A percentile compares a stretch with the other conserved stretches of the same genome.
phyloP scores from a whole-genome alignment of 2,329 filamentous ascomycete genomes.

The Pezizomycotina sp. region DNA sequence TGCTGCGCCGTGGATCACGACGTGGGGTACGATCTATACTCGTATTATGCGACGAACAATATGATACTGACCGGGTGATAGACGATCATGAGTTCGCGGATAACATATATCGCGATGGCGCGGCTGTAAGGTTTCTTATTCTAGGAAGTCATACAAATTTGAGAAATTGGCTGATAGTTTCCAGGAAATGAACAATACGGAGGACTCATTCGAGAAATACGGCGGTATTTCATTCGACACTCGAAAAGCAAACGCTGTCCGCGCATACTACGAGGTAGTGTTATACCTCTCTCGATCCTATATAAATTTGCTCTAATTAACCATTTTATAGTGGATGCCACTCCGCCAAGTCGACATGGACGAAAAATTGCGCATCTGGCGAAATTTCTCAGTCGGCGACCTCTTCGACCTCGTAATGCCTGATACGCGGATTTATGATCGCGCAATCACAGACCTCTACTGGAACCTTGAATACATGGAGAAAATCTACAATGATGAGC shows the following conservation, averaged over 20 bases:
- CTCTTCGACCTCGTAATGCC: conserved; percentile 51
- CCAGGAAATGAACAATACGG: no score
- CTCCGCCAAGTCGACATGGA: conserved; percentile 49
- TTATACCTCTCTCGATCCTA: no score
- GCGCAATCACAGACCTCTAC: conserved; percentile 43
- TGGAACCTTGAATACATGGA: conserved; percentile 48
- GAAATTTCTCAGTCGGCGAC: conserved; percentile 46
- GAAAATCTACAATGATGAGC: conserved; percentile 47
- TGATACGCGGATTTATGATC: conserved; percentile 51
- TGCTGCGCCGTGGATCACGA: conserved; percentile 44
- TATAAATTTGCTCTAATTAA: no score
- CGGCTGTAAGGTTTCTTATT: no score
- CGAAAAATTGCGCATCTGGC: conserved; percentile 52
- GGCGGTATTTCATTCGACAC: conserved; percentile 47
- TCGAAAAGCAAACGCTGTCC: conserved; percentile 55
- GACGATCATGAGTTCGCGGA: conserved; percentile 49
- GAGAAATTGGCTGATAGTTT: no score
- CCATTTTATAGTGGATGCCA: no score
- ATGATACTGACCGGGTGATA: no score
- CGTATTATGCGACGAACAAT: no score
- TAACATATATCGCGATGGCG: conserved; percentile 48
- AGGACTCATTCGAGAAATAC: conserved; percentile 45
- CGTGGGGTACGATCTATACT: no score
- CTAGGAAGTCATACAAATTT: no score
- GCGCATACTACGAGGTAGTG: conserved; percentile 54